phyloP scores from a whole-genome alignment of 2,329 filamentous ascomycete species.

The Coccinonectria pachysandricola region DNA sequence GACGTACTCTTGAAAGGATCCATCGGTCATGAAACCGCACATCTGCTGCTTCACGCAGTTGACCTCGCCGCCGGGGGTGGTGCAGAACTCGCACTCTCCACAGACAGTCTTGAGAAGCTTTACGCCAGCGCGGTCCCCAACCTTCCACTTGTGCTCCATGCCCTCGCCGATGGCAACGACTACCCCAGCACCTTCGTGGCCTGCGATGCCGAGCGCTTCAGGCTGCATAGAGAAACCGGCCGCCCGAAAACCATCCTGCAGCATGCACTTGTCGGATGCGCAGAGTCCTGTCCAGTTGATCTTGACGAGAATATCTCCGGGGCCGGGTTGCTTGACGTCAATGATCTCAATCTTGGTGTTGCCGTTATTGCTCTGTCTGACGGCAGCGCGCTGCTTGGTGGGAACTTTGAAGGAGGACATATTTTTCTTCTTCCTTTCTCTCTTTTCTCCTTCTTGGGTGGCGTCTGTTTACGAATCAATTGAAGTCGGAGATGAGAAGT shows the following conservation, averaged over 20 bases:
- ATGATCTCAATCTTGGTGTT: conserved; percentile 8
- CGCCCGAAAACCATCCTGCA: conserved; percentile 14
- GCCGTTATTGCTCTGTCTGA: conserved; percentile 12
- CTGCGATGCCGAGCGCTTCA: conserved; percentile 42
- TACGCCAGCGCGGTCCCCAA: conserved; percentile 75
- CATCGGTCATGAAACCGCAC: conserved; percentile 81
- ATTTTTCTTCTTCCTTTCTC: no score
- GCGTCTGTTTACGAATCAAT: no score
- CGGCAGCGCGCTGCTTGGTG: conserved; percentile 10
- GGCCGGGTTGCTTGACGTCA: conserved; percentile 11
- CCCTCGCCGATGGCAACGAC: conserved; percentile 71
- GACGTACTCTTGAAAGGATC: conserved; percentile 81
- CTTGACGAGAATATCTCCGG: conserved; percentile 14
- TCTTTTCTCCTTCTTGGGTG: no score
- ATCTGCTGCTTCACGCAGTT: conserved; percentile 63
- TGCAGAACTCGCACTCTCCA: conserved; percentile 70
- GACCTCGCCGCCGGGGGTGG: conserved; percentile 59
- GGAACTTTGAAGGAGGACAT: conserved; percentile 11
- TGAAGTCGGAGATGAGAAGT: no score
- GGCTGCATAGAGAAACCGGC: conserved; percentile 15
- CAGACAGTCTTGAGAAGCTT: conserved; percentile 87
- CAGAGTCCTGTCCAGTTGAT: conserved; percentile 16
- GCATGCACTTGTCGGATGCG: conserved; percentile 16
- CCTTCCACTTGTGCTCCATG: conserved; percentile 55
- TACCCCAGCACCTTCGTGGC: conserved; percentile 63